A percentile compares a stretch with the other conserved stretches of the same genome.
These are phyloP conservation scores for Ceratocystis alfenasii DNA, from an alignment of 2,329 filamentous ascomycete genomes.

Conservation along the genomic window DNA sequence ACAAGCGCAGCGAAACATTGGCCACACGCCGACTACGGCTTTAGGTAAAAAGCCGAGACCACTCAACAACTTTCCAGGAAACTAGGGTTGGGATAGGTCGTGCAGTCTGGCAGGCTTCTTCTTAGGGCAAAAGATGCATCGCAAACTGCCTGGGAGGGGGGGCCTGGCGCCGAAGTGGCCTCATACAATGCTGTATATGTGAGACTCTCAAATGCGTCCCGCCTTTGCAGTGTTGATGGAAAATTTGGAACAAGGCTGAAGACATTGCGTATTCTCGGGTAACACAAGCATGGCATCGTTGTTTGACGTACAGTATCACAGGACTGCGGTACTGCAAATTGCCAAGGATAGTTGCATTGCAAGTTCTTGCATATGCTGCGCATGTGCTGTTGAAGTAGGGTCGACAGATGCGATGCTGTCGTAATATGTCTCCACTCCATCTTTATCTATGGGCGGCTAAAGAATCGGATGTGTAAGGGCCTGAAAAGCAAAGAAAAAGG, in stretches of 20 bases:
- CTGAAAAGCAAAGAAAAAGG: neutral
- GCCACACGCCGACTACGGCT: neutral
- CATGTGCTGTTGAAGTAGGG: neutral
- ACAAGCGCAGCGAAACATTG: neutral
- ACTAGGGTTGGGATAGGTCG: too few species aligned
- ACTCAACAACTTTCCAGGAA: neutral
- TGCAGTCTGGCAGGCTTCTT: too few species aligned
- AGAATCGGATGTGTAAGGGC: neutral
- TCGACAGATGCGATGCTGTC: neutral
- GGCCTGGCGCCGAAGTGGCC: neutral
- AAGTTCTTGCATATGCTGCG: neutral
- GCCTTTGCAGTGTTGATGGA: neutral
- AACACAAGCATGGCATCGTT: neutral
- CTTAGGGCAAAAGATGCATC: too few species aligned
- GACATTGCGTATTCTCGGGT: neutral
- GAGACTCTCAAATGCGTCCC: neutral
- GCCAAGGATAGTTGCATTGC: neutral
- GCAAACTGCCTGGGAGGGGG: too few species aligned
- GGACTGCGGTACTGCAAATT: neutral
- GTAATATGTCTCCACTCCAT: neutral
- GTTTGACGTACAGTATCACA: neutral
- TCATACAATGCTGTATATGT: neutral
- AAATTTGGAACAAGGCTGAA: neutral
- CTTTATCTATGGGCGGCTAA: neutral
- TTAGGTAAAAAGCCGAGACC: neutral